Base-by-base conservation (phyloP, 1,284 basidiomycete species). In the Cutaneotrichosporon dermatis region DNA sequence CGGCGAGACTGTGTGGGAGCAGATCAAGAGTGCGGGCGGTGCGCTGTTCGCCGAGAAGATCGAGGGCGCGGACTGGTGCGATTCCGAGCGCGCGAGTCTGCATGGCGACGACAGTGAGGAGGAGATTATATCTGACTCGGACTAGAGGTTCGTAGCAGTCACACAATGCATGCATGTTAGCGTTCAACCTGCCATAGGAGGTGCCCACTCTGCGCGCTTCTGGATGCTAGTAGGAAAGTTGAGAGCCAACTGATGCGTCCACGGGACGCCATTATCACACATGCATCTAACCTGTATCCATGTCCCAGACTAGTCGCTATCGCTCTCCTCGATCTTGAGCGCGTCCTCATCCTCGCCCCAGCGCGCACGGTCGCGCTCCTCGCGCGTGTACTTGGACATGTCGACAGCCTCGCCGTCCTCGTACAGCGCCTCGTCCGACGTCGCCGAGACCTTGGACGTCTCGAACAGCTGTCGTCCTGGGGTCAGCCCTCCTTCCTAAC, bases 381-480 rank as follows among this genome's bases (percentile, higher is more conserved):
- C 82, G 63, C 92, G 83, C 64, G 92, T 88, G 72, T 92, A 96
- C 75, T 92, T 87, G 67, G 86, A 89, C 70, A 90, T 76, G 74
- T 95, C 92, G 54, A 95, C 89, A 37, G 89, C 91, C 42, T 87
- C 84, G 36, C 86, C 92, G 72, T 95, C 92, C 74, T 94, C 79
- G 58, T 88, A 78, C 44, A 91, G 80, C 25, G 78, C 83, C 59
- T 90, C 88, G 61, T 95, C 92, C 33, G 81, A 79, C 4, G 77
- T 77, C 78, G 81, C 89, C 56, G 92, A 81, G 67, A 84, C 84
- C 62, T 81, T 84, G 73, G 90, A 85, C 56, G 84, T 84, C 76
- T 94, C 90, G 76, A 95, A 96, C 58, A 95, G 78, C 79, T 94
- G 90, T 33, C 90, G 86, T 36, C 92, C 92, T 93, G 64, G 16